These are phyloP conservation scores for Pseudocercospora fijiensis DNA, from an alignment of 2,329 filamentous ascomycete genomes.

Conservation along the genomic window DNA sequence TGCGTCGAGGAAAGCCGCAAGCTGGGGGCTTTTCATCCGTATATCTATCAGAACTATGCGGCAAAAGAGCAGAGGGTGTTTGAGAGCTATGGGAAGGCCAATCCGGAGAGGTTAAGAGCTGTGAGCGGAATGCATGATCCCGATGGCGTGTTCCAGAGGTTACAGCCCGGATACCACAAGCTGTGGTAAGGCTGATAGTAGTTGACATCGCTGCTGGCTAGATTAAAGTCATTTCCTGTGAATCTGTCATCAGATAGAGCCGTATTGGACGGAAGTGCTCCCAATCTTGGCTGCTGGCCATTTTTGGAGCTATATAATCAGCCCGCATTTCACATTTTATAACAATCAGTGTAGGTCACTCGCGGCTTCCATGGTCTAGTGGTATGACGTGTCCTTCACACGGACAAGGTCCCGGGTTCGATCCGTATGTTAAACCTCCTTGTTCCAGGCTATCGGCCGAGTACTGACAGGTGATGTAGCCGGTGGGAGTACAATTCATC, in stretches of 20 bases:
- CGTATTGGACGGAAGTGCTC: neutral
- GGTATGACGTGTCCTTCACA: conserved; percentile 36
- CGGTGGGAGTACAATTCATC: neutral
- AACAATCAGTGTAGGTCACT: neutral
- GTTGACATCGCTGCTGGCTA: neutral
- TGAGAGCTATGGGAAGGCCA: conserved; percentile 21
- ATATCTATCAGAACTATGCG: conserved; percentile 24
- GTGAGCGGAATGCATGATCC: conserved; percentile 19
- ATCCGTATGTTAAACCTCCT: neutral
- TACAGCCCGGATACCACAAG: conserved; percentile 17
- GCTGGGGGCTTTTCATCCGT: conserved; percentile 11
- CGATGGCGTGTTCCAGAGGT: conserved; percentile 18
- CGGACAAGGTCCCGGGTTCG: conserved; percentile 9
- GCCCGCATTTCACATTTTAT: neutral
- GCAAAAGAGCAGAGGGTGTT: conserved; percentile 18
- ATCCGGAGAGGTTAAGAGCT: conserved; percentile 17
- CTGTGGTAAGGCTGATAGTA: conserved; percentile 4
- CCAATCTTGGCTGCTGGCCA: neutral
- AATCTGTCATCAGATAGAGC: neutral
- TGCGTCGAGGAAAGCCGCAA: conserved; percentile 2
- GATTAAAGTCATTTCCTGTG: neutral
- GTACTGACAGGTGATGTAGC: neutral
- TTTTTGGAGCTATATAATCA: neutral
- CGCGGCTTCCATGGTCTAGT: conserved; percentile 30
- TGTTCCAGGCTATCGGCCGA: neutral